Conservation (phyloP, 345 rosid species). For the Alliaria petiolata region DNA sequence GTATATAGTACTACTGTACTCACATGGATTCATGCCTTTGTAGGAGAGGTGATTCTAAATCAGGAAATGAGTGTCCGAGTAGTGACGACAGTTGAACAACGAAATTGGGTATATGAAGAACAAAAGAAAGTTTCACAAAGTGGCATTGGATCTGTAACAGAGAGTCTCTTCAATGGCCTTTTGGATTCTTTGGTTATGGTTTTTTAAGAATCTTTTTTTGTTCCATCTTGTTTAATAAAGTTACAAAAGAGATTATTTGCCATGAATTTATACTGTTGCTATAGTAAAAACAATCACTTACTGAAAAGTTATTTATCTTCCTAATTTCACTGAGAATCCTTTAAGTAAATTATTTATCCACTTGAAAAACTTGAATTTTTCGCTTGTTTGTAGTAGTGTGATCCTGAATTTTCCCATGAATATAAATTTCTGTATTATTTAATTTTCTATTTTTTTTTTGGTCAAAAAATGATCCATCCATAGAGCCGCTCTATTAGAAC, state of each 20-base stretch:
- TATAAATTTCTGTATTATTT: background rate
- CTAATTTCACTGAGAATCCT: too few species aligned
- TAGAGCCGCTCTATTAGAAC: background rate
- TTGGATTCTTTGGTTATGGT: background rate
- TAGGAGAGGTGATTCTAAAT: constrained; percentile 37
- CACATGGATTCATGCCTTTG: background rate
- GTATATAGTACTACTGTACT: background rate
- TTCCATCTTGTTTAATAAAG: too few species aligned
- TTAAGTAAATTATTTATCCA: too few species aligned
- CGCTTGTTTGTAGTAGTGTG: too few species aligned
- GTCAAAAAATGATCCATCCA: background rate
- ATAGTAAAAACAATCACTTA: too few species aligned
- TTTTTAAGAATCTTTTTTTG: background rate
- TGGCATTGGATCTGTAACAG: constrained; percentile 2
- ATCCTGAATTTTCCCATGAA: background rate
- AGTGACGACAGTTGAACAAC: constrained; percentile 23
- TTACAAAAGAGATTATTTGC: background rate
- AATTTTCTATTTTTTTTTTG: background rate
- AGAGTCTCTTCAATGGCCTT: background rate
- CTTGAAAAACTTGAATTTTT: background rate
- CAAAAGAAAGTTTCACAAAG: background rate
- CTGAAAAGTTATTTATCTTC: too few species aligned
- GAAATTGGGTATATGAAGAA: background rate
- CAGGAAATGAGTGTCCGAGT: constrained; percentile 36
- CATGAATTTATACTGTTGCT: background rate